Conservation (phyloP, 352 stramenopile genomes). For the Aphanomyces euteiches region DNA sequence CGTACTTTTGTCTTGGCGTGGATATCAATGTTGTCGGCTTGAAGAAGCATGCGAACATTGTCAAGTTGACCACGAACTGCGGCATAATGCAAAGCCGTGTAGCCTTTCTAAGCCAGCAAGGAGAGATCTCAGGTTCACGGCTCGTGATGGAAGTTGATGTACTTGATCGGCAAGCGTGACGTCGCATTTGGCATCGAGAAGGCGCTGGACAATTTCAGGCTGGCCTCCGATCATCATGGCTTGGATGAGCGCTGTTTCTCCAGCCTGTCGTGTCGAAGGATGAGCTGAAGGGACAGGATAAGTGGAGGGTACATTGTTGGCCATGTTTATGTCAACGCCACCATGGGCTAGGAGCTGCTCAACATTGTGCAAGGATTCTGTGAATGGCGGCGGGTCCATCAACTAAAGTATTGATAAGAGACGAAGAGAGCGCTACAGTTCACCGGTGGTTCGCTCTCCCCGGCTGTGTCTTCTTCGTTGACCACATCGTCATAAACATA, state of each 20-base stretch:
- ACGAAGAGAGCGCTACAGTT: too few species aligned
- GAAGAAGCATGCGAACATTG: background rate
- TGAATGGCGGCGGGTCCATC: background rate
- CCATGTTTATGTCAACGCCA: background rate
- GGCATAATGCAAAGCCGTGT: slow-evolving; percentile 65
- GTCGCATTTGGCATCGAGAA: background rate
- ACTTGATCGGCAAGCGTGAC: background rate
- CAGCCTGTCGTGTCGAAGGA: background rate
- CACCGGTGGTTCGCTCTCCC: background rate
- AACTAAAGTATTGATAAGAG: too few species aligned
- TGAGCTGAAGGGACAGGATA: background rate
- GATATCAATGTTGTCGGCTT: background rate
- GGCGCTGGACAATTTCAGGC: background rate
- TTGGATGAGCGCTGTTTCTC: background rate
- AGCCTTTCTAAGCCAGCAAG: slow-evolving; percentile 38
- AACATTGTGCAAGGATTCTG: background rate
- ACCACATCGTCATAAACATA: slow-evolving; percentile 6
- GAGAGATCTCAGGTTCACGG: background rate
- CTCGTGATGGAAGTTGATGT: background rate
- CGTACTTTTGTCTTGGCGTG: slow-evolving; percentile 15
- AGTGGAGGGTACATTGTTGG: background rate
- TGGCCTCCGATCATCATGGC: background rate
- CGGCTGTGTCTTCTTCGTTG: background rate
- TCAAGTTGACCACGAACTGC: slow-evolving; percentile 53
- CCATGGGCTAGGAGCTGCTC: background rate